Percentiles rank a stretch among this genome's conserved stretches.
These are phyloP conservation scores for Sechiopsis laciniata DNA, from an alignment of 306 rosid species.

Conservation along the genomic window DNA sequence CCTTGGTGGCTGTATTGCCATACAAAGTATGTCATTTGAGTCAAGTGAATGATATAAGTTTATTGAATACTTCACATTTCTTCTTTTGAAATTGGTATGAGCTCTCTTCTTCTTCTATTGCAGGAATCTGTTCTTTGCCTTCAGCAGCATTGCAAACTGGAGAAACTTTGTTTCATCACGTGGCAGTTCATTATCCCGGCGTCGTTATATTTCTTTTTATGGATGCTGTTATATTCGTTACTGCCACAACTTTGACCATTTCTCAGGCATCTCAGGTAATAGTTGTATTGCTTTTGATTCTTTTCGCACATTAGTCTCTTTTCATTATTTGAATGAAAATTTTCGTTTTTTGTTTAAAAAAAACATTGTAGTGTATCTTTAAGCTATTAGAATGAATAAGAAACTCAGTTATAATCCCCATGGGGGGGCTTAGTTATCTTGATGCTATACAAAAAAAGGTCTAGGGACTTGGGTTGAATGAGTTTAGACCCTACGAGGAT, in stretches of 20 bases:
- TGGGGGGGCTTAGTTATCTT: background rate
- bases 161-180: slow-evolving; percentile 58
- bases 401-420: too few relatives aligned
- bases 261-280: slow-evolving; percentile 74
- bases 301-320: too few relatives aligned
- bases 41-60: slow-evolving; percentile 22
- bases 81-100: slow-evolving; percentile 25
- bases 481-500: background rate
- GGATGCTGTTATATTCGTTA: slow-evolving; percentile 42
- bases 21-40: slow-evolving; percentile 56
- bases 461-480: background rate
- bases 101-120: slow-evolving; percentile 33
- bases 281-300: too few relatives aligned
- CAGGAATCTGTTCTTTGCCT: slow-evolving; percentile 61
- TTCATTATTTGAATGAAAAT: too few relatives aligned
- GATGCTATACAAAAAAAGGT: background rate
- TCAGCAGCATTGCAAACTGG: slow-evolving; percentile 41
- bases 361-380: too few relatives aligned
- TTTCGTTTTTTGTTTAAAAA: too few relatives aligned
- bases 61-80: slow-evolving; percentile 11
- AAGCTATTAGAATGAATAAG: too few relatives aligned
- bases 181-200: slow-evolving; percentile 56
- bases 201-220: slow-evolving; percentile 50
- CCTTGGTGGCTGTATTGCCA: slow-evolving; percentile 39
- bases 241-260: slow-evolving; percentile 46